These are phyloP conservation scores for Pseudoneurospora amorphoporcata DNA, from an alignment of 495 filamentous ascomycete species.

Conservation along the genomic window DNA sequence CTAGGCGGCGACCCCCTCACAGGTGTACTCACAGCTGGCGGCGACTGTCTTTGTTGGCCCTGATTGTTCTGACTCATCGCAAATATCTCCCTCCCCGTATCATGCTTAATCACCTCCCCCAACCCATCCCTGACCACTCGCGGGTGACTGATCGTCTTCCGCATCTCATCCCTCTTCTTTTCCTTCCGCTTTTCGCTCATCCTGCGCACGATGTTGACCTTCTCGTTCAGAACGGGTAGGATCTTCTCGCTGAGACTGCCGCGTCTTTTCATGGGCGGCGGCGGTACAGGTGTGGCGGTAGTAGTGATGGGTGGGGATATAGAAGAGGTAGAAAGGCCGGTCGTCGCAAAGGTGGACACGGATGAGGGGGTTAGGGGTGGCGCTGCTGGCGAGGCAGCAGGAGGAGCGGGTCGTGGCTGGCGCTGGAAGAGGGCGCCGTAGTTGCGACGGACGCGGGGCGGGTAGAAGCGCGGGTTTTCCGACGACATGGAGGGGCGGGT, in stretches of 20 bases:
- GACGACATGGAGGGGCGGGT: not conserved
- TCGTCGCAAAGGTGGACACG: not conserved
- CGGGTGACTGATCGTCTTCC: slow-evolving; percentile 53
- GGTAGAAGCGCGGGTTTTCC: not conserved
- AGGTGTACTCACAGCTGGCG: not conserved
- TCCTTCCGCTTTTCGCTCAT: slow-evolving; percentile 53
- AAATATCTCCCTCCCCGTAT: slow-evolving; percentile 8
- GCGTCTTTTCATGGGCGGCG: not conserved
- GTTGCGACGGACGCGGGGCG: not conserved
- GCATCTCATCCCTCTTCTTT: slow-evolving; percentile 52
- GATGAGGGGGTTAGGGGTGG: not conserved
- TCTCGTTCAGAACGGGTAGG: slow-evolving; percentile 25
- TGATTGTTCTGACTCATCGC: not conserved
- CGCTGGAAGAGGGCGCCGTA: slow-evolving; percentile 4
- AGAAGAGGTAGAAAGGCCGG: not conserved
- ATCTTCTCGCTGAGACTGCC: slow-evolving; percentile 9
- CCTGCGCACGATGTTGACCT: slow-evolving; percentile 41
- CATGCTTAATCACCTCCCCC: slow-evolving; percentile 38
- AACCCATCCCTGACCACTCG: slow-evolving; percentile 40
- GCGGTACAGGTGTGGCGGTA: not conserved
- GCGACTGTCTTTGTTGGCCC: not conserved
- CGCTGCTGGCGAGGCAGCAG: not conserved
- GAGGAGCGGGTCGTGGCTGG: not conserved
- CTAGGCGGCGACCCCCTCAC: not conserved
- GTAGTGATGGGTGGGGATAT: not conserved